These are phyloP conservation scores for Hibiscus tridactylites DNA, from an alignment of 345 rosid genomes.

Conservation along the genomic window DNA sequence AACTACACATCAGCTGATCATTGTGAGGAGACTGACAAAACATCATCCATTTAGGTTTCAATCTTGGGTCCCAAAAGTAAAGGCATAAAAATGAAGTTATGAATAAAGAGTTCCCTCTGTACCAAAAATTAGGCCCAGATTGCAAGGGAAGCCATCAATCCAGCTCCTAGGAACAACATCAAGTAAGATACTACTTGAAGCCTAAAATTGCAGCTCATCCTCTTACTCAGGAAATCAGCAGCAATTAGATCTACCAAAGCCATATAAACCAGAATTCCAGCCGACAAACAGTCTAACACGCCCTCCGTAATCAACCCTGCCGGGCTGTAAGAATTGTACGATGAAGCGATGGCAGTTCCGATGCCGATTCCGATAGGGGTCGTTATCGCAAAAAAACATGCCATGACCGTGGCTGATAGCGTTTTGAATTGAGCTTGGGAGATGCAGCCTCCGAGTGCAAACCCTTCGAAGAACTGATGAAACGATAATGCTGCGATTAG, in stretches of 20 bases:
- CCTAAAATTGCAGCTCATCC: conserved; percentile 83
- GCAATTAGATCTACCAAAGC: conserved; percentile 90
- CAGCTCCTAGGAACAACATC: conserved; percentile 83
- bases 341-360: conserved; percentile 58
- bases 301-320: conserved; percentile 71
- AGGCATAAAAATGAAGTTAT: too few species aligned
- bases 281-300: conserved; percentile 66
- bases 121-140: conserved; percentile 47
- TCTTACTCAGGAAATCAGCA: conserved; percentile 23
- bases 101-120: too few species aligned
- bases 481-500: conserved; percentile 78
- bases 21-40: too few species aligned
- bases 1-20: neutral
- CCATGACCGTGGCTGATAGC: conserved; percentile 49
- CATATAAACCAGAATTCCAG: conserved; percentile 91
- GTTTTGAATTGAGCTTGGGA: conserved; percentile 68
- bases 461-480: conserved; percentile 98
- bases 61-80: too few species aligned
- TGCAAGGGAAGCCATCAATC: conserved; percentile 79
- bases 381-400: conserved; percentile 66
- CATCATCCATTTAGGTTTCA: too few species aligned
- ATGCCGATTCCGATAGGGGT: conserved; percentile 62
- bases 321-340: conserved; percentile 49
- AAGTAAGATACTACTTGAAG: conserved; percentile 61
- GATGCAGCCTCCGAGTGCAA: conserved; percentile 89